Conservation (phyloP, 169 alveolate species). For the Sarcocystis neurona region DNA sequence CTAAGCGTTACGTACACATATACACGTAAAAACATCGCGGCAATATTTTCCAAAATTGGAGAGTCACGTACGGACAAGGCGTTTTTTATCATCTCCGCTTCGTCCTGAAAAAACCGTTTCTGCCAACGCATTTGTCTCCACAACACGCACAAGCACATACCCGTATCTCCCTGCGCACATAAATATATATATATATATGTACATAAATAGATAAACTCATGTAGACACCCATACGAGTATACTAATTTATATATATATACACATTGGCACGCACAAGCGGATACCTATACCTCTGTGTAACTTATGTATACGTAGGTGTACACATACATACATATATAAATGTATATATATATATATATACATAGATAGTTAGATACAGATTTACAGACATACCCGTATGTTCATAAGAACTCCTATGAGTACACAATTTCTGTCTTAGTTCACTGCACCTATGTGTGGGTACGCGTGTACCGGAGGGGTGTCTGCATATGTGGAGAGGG, state of each 20-base stretch:
- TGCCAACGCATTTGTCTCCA: too few species aligned
- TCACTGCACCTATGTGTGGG: background rate
- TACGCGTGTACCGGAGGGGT: background rate
- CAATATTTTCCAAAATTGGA: too few species aligned
- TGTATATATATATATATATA: background rate
- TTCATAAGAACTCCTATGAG: background rate
- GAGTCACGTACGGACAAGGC: too few species aligned
- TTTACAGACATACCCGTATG: background rate
- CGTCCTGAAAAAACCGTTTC: too few species aligned
- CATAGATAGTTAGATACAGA: background rate
- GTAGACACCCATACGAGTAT: background rate
- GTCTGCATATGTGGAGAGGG: background rate
- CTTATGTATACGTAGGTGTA: background rate
- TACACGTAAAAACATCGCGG: too few species aligned
- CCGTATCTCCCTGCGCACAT: too few species aligned
- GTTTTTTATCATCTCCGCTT: too few species aligned
- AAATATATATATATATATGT: background rate
- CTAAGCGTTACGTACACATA: too few species aligned
- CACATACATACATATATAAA: background rate
- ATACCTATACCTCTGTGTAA: background rate
- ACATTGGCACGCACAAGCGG: background rate
- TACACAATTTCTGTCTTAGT: too few species aligned
- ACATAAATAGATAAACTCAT: background rate
- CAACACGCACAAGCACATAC: too few species aligned
- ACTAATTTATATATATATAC: background rate